Evolutionary conservation across 139 green algal genomes (phyloP), one percentile per base, ranked within the genome.

Genomic region (Coelastrella sp.): DNA sequence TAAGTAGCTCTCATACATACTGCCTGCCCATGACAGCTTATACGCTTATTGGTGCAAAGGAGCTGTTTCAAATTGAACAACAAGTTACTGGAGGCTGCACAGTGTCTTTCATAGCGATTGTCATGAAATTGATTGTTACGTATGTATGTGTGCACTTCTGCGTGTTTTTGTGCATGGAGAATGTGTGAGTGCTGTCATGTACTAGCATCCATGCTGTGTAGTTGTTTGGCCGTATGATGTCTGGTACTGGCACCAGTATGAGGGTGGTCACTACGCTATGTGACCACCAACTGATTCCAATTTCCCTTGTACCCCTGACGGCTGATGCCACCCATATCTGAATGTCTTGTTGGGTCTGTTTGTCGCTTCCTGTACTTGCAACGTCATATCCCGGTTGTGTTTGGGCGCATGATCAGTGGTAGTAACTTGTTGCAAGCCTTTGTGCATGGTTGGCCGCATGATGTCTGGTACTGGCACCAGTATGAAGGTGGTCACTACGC

Each of bases 381-480:
- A 19, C 11, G 10, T 71, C 11, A 13, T 13, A 71, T 71, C 10
- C 61, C 8, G 8, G 61, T 71, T 71, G 10, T 71, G 8, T 71
- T 10, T 10, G 8, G 61, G 61, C 61, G 0, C 3, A 71, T 19
- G 61, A 71, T 71, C 61, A 71, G 61, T 10, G n/a, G 8, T 13
- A 71, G 11, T 13, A 10, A 71, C 11, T 32, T 10, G 68, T 14
- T 76, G 68, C n/a, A 32, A 32, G 68, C 6, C 8, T 47, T 76
- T 10, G 4, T 22, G 68, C 8, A 5, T 76, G 8, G 68, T 6
- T 7, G 4, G 82, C 82, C 82, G 82, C n/a, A 23, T 88, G 82
- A 88, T 88, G 82, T 88, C 82, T 88, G 82, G 82, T 88, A 88
- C 82, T 88, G 82, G 82, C 82, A 88, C 82, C 82, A 88, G 82